phyloP scores from a whole-genome alignment of 2,329 filamentous ascomycete species.

The Lecanicillium sp. region DNA sequence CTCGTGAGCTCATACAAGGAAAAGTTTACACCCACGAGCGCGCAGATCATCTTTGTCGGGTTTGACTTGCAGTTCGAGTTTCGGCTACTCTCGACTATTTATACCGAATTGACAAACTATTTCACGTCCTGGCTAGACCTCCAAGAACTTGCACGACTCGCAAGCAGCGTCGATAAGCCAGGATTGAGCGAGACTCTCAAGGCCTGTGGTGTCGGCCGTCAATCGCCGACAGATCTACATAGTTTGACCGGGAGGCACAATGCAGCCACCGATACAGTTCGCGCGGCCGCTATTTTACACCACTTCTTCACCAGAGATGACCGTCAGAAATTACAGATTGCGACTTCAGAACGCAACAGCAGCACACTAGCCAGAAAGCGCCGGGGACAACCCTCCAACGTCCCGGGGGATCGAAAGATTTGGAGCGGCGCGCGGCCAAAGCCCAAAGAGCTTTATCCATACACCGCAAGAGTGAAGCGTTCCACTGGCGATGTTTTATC shows the following conservation, averaged over 20 bases:
- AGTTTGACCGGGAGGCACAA: not conserved
- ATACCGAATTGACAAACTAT: not conserved
- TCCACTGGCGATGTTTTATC: not conserved
- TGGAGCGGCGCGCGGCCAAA: not conserved
- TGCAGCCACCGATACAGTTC: not conserved
- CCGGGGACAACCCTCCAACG: not conserved
- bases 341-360: not conserved
- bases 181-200: constrained; percentile 1
- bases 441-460: constrained; percentile 6
- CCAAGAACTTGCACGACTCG: not conserved
- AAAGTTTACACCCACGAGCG: not conserved
- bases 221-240: not conserved
- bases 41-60: not conserved
- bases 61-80: constrained; percentile 3
- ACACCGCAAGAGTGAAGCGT: not conserved
- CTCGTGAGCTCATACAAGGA: not conserved
- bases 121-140: constrained; percentile 8
- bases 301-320: not conserved
- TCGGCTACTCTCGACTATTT: not conserved
- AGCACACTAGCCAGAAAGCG: not conserved
- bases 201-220: not conserved
- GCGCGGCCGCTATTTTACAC: not conserved
- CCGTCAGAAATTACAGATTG: not conserved
- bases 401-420: not conserved
- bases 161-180: not conserved